Evolutionary conservation across 495 filamentous ascomycete species (phyloP).

Genomic region (Pyrenula aspistea): DNA sequence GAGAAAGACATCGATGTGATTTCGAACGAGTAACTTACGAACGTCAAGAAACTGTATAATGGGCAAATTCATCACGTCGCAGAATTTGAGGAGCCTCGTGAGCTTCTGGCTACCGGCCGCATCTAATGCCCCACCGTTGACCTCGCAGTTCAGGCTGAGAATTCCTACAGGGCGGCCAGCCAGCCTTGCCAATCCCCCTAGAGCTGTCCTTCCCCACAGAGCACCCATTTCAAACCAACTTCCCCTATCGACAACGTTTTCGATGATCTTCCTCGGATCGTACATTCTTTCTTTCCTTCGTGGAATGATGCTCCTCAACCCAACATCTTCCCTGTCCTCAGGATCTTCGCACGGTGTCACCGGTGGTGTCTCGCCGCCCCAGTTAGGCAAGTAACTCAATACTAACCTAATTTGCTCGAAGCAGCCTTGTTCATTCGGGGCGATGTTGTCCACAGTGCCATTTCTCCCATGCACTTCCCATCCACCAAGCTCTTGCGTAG

Average conservation of each 20-base stretch:
- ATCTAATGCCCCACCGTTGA: constrained; percentile 48
- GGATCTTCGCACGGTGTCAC: constrained; percentile 32
- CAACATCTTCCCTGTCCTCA: constrained; percentile 28
- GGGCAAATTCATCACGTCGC: constrained; percentile 52
- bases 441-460: constrained; percentile 54
- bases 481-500: constrained; percentile 42
- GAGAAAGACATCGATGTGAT: background rate
- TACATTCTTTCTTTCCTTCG: constrained; percentile 48
- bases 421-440: constrained; percentile 44
- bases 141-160: constrained; percentile 45
- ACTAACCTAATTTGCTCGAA: constrained; percentile 48
- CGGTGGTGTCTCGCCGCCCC: constrained; percentile 39
- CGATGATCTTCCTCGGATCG: constrained; percentile 42
- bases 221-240: constrained; percentile 53
- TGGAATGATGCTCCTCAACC: constrained; percentile 43
- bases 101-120: constrained; percentile 48
- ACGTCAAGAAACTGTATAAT: constrained; percentile 52
- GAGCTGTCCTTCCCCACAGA: constrained; percentile 49
- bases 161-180: constrained; percentile 43
- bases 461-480: constrained; percentile 50
- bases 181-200: constrained; percentile 44
- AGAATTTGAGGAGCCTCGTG: constrained; percentile 44
- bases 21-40: constrained; percentile 18
- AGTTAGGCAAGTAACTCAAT: constrained; percentile 43
- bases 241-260: constrained; percentile 36